phyloP scores from a whole-genome alignment of 129 eudicot species.

The Oenanthe sinensis region DNA sequence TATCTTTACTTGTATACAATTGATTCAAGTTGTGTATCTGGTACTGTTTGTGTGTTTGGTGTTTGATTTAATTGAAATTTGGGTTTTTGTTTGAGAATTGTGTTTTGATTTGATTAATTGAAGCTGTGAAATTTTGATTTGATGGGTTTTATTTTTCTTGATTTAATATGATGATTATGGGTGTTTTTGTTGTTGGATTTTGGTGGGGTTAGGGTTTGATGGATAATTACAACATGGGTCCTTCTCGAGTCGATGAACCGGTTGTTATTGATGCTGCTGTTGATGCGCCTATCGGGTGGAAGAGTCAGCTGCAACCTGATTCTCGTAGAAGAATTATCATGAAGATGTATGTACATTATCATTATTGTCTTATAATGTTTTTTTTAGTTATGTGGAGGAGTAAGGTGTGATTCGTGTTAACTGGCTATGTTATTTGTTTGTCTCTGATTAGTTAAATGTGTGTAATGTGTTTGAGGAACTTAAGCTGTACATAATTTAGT shows the following conservation, averaged over 20 bases:
- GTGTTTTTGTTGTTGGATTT: neutral
- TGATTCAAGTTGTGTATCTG: no score
- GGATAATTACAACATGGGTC: slow-evolving; percentile 55
- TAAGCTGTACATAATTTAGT: no score
- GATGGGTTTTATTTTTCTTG: neutral
- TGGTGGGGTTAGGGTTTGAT: slow-evolving; percentile 14
- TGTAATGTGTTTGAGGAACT: no score
- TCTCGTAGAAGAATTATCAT: slow-evolving; percentile 52
- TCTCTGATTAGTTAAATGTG: no score
- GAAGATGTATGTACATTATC: slow-evolving; percentile 37
- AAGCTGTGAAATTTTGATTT: no score
- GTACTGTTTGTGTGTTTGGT: no score
- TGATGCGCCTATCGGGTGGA: slow-evolving; percentile 48
- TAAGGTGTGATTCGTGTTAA: no score
- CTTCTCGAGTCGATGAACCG: slow-evolving; percentile 36
- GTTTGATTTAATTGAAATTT: no score
- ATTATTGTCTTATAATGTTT: neutral
- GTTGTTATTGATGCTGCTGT: slow-evolving; percentile 45
- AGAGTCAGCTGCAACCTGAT: slow-evolving; percentile 44
- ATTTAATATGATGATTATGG: neutral
- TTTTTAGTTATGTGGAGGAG: neutral
- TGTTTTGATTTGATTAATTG: no score
- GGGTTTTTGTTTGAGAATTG: no score
- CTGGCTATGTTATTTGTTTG: no score
- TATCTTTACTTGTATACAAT: no score